A percentile compares a stretch with the other conserved stretches of the same genome.
Conservation (phyloP, 2,329 filamentous ascomycete genomes). For the Phaeomoniella chlamydospora region DNA sequence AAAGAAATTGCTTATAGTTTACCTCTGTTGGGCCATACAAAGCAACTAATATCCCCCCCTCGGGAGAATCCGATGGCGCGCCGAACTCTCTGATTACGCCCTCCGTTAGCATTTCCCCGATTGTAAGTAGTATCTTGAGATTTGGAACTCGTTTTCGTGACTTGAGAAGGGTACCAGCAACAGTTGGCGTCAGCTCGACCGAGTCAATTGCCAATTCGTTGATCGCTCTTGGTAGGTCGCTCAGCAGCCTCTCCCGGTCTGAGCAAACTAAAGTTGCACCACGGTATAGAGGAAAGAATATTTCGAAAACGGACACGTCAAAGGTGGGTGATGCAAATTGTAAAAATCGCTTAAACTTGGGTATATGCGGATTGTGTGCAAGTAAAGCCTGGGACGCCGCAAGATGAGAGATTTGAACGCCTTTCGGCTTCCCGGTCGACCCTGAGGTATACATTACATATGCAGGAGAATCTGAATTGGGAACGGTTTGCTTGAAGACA, state of each 20-base stretch:
- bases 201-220: constrained; percentile 57
- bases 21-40: constrained; percentile 87
- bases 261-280: constrained; percentile 61
- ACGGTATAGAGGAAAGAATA: constrained; percentile 73
- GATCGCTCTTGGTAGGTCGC: constrained; percentile 58
- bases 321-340: constrained; percentile 90
- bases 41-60: constrained; percentile 63
- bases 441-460: constrained; percentile 94
- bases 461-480: constrained; percentile 34
- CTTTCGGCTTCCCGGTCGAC: constrained; percentile 79
- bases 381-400: constrained; percentile 71
- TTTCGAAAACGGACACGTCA: constrained; percentile 88
- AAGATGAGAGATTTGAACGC: constrained; percentile 65
- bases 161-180: constrained; percentile 62
- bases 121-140: constrained; percentile 63
- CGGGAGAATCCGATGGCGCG: constrained; percentile 27
- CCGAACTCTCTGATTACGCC: constrained; percentile 71
- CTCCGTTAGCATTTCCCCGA: constrained; percentile 81
- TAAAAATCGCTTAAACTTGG: constrained; percentile 62
- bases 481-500: constrained; percentile 5
- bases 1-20: not conserved
- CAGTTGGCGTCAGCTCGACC: constrained; percentile 78
- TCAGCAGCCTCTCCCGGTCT: constrained; percentile 53
- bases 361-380: constrained; percentile 67
- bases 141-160: constrained; percentile 52